These are phyloP conservation scores for Alopecurus myosuroides DNA, from an alignment of 176 grass and related monocot species.

Conservation along the genomic window DNA sequence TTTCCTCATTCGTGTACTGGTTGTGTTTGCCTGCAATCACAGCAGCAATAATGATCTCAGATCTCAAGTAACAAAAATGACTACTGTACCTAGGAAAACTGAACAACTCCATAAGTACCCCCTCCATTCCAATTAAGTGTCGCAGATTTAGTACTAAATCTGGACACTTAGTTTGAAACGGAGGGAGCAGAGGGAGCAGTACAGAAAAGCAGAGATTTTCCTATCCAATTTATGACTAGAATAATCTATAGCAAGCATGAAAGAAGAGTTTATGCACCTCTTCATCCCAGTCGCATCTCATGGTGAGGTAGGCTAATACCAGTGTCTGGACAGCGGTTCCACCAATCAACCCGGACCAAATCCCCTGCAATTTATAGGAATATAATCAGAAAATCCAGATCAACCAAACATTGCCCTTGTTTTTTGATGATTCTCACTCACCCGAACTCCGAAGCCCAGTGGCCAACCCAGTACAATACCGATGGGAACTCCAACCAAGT, in stretches of 20 bases:
- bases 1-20: conserved; percentile 23
- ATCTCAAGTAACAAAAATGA: neutral
- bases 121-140: too few relatives aligned
- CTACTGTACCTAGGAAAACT: neutral
- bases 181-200: too few relatives aligned
- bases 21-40: conserved; percentile 14
- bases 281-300: conserved; percentile 54
- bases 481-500: too few relatives aligned
- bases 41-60: neutral
- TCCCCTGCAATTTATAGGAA: conserved; percentile 46
- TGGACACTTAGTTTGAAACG: too few relatives aligned
- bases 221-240: neutral
- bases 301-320: conserved; percentile 34
- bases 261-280: conserved; percentile 31
- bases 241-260: neutral
- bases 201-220: neutral
- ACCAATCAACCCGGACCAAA: conserved; percentile 62
- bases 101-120: neutral
- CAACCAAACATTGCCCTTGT: too few relatives aligned
- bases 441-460: too few relatives aligned
- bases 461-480: too few relatives aligned
- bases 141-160: too few relatives aligned
- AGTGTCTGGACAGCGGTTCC: conserved; percentile 48
- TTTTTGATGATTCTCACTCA: too few relatives aligned
- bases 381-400: neutral